Percentiles rank a stretch among this genome's conserved stretches.
phyloP scores from a whole-genome alignment of 2,329 filamentous ascomycete genomes.

The Fusarium continuum region DNA sequence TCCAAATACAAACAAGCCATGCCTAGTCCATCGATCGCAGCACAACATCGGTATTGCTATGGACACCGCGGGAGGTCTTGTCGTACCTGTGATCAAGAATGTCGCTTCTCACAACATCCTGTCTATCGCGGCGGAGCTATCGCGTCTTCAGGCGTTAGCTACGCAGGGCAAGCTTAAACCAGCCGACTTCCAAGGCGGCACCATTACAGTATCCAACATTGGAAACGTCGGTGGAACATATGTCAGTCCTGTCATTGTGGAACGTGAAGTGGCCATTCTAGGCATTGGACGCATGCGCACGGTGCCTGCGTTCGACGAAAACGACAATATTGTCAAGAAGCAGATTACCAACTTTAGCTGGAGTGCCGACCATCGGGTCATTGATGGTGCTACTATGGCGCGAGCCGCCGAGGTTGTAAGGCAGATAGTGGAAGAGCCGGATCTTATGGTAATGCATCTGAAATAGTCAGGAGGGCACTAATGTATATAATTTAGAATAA shows the following conservation, averaged over 20 bases:
- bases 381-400: constrained; percentile 95
- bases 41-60: constrained; percentile 98
- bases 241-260: constrained; percentile 88
- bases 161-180: constrained; percentile 77
- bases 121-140: constrained; percentile 79
- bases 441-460: constrained; percentile 85
- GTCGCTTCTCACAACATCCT: constrained; percentile 80
- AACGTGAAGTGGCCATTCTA: constrained; percentile 89
- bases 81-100: constrained; percentile 92
- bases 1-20: constrained; percentile 68
- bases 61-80: constrained; percentile 86
- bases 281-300: constrained; percentile 84
- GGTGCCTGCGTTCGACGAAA: constrained; percentile 79
- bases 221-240: constrained; percentile 94
- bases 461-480: constrained; percentile 58
- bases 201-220: constrained; percentile 96
- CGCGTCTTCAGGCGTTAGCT: constrained; percentile 77
- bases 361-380: constrained; percentile 93
- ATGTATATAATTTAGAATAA: constrained; percentile 19
- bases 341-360: constrained; percentile 93
- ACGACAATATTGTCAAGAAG: constrained; percentile 71
- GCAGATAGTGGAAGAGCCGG: constrained; percentile 82
- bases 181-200: constrained; percentile 82
- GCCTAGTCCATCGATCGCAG: constrained; percentile 78
- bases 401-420: constrained; percentile 85